A percentile compares a stretch with the other conserved stretches of the same genome.
Evolutionary conservation across 2,329 filamentous ascomycete genomes (phyloP).

Genomic region (Incumbomyces delicatus): DNA sequence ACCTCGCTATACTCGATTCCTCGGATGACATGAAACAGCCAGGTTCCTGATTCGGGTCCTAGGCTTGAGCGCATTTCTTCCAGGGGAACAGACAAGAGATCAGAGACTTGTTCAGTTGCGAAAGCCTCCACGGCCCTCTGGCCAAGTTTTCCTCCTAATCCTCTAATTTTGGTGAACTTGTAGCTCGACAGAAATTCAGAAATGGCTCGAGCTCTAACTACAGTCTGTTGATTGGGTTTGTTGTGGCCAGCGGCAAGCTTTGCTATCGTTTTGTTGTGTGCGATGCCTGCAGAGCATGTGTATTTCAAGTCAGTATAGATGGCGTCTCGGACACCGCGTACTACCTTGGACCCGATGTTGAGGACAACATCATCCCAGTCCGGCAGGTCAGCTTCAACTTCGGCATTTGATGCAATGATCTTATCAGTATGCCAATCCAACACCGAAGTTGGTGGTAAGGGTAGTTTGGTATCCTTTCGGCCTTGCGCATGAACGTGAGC

Average conservation of each 20-base stretch:
- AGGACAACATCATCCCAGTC: conserved; percentile 94
- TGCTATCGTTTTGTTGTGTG: conserved; percentile 84
- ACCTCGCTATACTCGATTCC: conserved; percentile 81
- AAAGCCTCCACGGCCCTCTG: conserved; percentile 71
- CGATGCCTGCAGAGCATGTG: conserved; percentile 81
- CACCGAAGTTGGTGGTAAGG: conserved; percentile 60
- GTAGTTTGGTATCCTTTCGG: conserved; percentile 51
- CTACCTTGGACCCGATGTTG: conserved; percentile 75
- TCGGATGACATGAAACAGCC: conserved; percentile 74
- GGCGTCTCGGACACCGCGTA: conserved; percentile 59
- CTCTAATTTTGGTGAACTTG: conserved; percentile 89
- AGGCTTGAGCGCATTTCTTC: conserved; percentile 67
- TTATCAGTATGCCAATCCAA: conserved; percentile 78
- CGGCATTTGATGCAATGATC: conserved; percentile 64
- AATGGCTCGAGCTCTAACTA: conserved; percentile 76
- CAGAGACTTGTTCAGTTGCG: conserved; percentile 65
- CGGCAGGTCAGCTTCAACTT: conserved; percentile 67
- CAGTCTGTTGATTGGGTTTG: conserved; percentile 86
- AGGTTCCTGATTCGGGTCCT: conserved; percentile 74
- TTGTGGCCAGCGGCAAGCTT: conserved; percentile 84
- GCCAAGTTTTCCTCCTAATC: conserved; percentile 83
- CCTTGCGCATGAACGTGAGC: background rate
- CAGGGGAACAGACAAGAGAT: conserved; percentile 60
- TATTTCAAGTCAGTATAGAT: conserved; percentile 65
- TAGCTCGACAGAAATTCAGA: conserved; percentile 67